Percentiles rank a stretch among this genome's conserved stretches.
Evolutionary conservation across 768 basidiomycete genomes (phyloP).

Genomic region (Naganishia antarctica): DNA sequence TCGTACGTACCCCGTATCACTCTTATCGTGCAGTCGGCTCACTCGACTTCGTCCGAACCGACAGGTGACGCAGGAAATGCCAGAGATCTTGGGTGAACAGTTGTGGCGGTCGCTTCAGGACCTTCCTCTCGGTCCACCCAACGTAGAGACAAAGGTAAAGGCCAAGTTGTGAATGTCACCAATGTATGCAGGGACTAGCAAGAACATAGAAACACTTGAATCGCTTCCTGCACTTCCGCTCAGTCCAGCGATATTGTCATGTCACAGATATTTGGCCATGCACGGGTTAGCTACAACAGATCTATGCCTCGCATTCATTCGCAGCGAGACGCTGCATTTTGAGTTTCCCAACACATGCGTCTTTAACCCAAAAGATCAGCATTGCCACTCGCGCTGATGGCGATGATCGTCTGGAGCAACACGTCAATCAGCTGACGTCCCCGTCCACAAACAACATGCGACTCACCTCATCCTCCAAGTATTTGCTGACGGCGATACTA

Average conservation of each 20-base stretch:
- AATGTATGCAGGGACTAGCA: background rate
- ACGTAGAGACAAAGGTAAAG: constrained; percentile 2
- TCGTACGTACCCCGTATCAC: constrained; percentile 28
- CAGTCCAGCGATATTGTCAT: background rate
- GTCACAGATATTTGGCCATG: background rate
- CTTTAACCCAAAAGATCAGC: constrained; percentile 71
- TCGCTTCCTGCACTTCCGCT: no score
- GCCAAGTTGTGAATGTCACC: constrained; percentile 24
- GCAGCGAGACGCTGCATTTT: constrained; percentile 15
- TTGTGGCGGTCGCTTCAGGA: constrained; percentile 3
- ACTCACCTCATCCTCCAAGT: constrained; percentile 86
- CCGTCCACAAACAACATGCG: background rate
- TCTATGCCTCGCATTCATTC: background rate
- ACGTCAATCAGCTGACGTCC: background rate
- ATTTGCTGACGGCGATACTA: constrained; percentile 94
- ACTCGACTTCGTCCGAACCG: no score
- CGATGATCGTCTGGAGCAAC: constrained; percentile 61
- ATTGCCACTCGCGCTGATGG: constrained; percentile 91
- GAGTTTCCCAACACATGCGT: background rate
- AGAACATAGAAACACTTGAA: background rate
- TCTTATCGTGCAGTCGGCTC: background rate
- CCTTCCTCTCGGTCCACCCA: constrained; percentile 14
- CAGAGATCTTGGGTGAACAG: constrained; percentile 34
- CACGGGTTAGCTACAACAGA: constrained; percentile 13
- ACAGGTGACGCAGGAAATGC: constrained; percentile 41